Evolutionary conservation across 1,284 basidiomycete species (phyloP), one percentile per base, ranked within the genome.

Genomic region (Ganoderma sinense): DNA sequence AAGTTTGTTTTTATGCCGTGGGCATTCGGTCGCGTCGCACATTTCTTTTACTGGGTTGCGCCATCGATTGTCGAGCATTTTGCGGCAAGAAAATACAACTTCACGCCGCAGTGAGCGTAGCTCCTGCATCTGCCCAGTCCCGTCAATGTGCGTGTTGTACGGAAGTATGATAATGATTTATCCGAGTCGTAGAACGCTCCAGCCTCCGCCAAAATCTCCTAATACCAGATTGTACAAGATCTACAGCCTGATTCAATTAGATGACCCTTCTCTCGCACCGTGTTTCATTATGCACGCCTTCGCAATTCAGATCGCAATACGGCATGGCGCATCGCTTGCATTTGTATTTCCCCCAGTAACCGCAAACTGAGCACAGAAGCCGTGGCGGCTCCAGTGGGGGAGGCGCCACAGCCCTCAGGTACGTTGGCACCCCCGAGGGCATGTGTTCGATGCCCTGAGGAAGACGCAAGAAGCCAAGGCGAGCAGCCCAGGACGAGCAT

Each of bases 311-410:
- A 76, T 87, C 87, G 74, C 91, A 91, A 71, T 87, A 91, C 14
- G 87, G 81, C 80, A 89, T 82, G 0, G 85, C 85, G 77, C 90
- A 92, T 75, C 82, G 84, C 74, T 81, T 84, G 78, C 90, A 92
- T 66, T 84, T 86, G 75, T 92, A 92, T 18, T 83, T 82, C 8
- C 89, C 90, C 85, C 87, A 91, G 78, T 90, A 92, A 2, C 91
- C 89, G 70, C 91, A 92, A 33, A 91, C 88, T 2, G 89, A 87
- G 76, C 91, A 92, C 29, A 92, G 74, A 70, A 86, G 78, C 29
- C 89, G 85, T 2, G 86, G 83, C 10, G 89, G 89, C 60, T 85
- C 82, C 5, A 72, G 76, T 0, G 88, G 79, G 2, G 85, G 82
- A 2, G 87, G 85, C 3, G 86, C 82, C 20, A 77, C 81, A 8